These are phyloP conservation scores for Trichosporon sp. DNA, from an alignment of 1,284 basidiomycete species.

Conservation along the genomic window DNA sequence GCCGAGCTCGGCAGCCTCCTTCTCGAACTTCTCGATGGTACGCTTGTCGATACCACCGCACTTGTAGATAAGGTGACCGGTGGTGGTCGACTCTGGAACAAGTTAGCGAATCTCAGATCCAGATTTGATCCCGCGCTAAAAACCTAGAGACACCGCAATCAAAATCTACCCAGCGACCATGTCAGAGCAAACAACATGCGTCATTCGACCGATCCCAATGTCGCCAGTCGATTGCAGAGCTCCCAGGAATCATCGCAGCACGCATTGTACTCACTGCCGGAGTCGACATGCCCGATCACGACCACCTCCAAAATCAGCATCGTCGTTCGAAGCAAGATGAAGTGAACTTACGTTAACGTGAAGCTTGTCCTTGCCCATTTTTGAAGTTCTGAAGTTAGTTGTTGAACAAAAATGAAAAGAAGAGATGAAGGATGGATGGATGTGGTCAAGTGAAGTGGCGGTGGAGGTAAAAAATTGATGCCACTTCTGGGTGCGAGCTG, in stretches of 20 bases:
- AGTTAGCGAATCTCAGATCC: too few relatives aligned
- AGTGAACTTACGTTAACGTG: slow-evolving; percentile 7
- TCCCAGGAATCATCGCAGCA: too few relatives aligned
- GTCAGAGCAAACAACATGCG: too few relatives aligned
- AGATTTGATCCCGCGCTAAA: too few relatives aligned
- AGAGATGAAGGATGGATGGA: too few relatives aligned
- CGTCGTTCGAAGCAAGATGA: background rate
- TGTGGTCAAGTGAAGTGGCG: background rate
- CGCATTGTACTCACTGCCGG: slow-evolving; percentile 59
- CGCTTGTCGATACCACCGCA: slow-evolving; percentile 99
- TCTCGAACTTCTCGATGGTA: slow-evolving; percentile 99
- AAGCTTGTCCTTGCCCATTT: slow-evolving; percentile 51
- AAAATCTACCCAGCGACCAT: too few relatives aligned
- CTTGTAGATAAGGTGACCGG: slow-evolving; percentile 99
- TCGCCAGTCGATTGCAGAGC: too few relatives aligned
- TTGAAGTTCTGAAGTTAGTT: slow-evolving; percentile 23
- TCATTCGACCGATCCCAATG: too few relatives aligned
- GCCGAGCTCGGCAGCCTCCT: slow-evolving; percentile 99
- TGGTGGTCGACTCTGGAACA: slow-evolving; percentile 82
- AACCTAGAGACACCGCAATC: too few relatives aligned
- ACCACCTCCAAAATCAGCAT: slow-evolving; percentile 22
- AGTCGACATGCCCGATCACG: slow-evolving; percentile 35
- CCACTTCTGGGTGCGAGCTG: background rate
- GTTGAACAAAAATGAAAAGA: background rate
- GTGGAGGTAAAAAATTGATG: background rate